These are phyloP conservation scores for Helminthosporium solani DNA, from an alignment of 2,329 filamentous ascomycete genomes.

Conservation along the genomic window DNA sequence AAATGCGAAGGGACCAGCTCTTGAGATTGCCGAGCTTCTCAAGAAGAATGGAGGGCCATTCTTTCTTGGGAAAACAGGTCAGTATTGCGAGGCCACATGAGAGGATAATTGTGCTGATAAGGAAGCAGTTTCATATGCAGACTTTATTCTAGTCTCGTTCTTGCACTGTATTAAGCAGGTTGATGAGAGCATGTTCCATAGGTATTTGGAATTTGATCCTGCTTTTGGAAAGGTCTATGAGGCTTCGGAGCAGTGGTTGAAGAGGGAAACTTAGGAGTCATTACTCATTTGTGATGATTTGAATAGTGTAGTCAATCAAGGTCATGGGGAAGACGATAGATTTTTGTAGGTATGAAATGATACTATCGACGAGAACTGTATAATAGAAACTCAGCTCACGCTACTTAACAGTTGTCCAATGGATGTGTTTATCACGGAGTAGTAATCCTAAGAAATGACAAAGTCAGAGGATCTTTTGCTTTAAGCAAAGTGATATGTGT, in stretches of 20 bases:
- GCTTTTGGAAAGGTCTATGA: constrained; percentile 40
- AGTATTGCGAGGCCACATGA: constrained; percentile 51
- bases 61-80: constrained; percentile 57
- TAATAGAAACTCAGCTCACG: no score
- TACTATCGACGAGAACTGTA: no score
- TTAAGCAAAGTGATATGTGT: no score
- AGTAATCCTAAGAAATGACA: no score
- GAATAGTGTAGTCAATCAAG: not conserved
- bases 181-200: constrained; percentile 43
- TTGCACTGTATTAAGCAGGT: constrained; percentile 47
- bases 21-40: constrained; percentile 48
- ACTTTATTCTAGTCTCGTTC: constrained; percentile 56
- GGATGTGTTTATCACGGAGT: no score
- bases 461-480: no score
- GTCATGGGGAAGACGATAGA: no score
- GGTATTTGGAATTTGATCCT: constrained; percentile 43
- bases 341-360: no score
- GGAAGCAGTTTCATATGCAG: constrained; percentile 41
- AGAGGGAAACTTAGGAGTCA: constrained; percentile 19
- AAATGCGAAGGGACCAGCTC: constrained; percentile 41
- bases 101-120: constrained; percentile 38
- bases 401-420: no score
- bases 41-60: constrained; percentile 61
- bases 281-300: not conserved
- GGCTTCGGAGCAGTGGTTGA: constrained; percentile 44